A percentile compares a stretch with the other conserved stretches of the same genome.
Evolutionary conservation across 2,329 filamentous ascomycete species (phyloP).

Genomic region (Drechmeria coniospora): DNA sequence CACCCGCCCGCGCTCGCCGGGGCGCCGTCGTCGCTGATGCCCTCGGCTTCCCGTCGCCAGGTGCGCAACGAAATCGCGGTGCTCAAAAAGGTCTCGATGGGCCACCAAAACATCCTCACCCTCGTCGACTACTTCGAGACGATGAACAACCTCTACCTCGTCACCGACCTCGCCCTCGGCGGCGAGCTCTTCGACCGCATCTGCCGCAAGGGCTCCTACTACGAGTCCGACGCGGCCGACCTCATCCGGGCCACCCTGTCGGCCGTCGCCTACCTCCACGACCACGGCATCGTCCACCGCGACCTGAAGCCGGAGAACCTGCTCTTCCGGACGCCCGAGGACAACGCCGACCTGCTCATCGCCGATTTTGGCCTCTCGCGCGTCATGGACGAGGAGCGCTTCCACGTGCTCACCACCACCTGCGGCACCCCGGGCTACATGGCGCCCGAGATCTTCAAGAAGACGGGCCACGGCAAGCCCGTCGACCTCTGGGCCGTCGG

Average conservation of each 20-base stretch:
- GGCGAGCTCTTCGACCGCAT: slow-evolving; percentile 97
- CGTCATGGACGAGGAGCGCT: slow-evolving; percentile 98
- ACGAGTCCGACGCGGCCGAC: slow-evolving; percentile 90
- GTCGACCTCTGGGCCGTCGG: slow-evolving; percentile 98
- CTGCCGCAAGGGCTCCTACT: slow-evolving; percentile 96
- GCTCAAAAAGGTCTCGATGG: slow-evolving; percentile 96
- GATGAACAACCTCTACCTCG: slow-evolving; percentile 98
- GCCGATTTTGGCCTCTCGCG: slow-evolving; percentile 91
- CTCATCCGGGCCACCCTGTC: slow-evolving; percentile 89
- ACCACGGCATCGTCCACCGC: slow-evolving; percentile 95
- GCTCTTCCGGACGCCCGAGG: slow-evolving; percentile 90
- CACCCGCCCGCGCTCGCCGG: neutral
- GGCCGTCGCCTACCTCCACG: slow-evolving; percentile 95
- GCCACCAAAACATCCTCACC: slow-evolving; percentile 94
- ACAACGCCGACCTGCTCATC: slow-evolving; percentile 92
- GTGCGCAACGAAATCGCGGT: slow-evolving; percentile 97
- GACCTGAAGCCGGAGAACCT: slow-evolving; percentile 97
- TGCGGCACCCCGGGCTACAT: slow-evolving; percentile 98
- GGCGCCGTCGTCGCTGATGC: too few species aligned
- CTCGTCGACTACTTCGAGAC: slow-evolving; percentile 99
- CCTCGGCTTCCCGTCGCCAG: too few species aligned
- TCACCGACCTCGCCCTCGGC: slow-evolving; percentile 89
- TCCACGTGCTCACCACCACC: slow-evolving; percentile 92
- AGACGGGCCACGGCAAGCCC: slow-evolving; percentile 92
- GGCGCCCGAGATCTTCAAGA: slow-evolving; percentile 99